These are phyloP conservation scores for Anisodus tanguticus DNA, from an alignment of 257 asterid genomes.

Conservation along the genomic window DNA sequence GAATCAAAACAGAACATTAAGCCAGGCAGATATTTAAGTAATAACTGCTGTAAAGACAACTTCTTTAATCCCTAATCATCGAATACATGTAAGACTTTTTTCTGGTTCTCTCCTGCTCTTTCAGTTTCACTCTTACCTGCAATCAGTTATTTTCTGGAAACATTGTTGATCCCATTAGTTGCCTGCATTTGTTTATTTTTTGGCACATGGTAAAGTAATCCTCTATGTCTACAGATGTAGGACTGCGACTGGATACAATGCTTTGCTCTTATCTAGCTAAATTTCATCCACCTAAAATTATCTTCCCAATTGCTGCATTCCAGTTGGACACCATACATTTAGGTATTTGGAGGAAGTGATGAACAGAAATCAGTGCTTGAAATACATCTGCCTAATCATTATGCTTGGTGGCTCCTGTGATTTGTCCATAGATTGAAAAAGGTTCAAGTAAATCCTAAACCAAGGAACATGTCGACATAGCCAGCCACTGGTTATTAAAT, in stretches of 20 bases:
- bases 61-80: background rate
- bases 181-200: constrained; percentile 1
- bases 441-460: background rate
- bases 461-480: constrained; percentile 1
- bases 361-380: constrained; percentile 6
- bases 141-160: background rate
- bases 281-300: background rate
- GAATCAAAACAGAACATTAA: background rate
- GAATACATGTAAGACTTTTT: background rate
- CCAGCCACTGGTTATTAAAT: constrained; percentile 3
- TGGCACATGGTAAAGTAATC: background rate
- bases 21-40: background rate
- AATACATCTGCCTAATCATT: background rate
- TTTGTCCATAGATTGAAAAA: background rate
- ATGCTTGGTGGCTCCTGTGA: background rate
- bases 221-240: constrained; percentile 5
- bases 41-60: constrained; percentile 14
- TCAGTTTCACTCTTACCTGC: background rate
- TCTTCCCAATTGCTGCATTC: background rate
- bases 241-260: background rate
- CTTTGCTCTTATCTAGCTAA: background rate
- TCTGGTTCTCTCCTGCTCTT: background rate
- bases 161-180: background rate
- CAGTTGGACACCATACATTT: background rate
- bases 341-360: background rate